Percentiles rank a stretch among this genome's conserved stretches.
Evolutionary conservation across 202 grass and related monocot genomes (phyloP).

Genomic region (Cymbopogon flexuosus): DNA sequence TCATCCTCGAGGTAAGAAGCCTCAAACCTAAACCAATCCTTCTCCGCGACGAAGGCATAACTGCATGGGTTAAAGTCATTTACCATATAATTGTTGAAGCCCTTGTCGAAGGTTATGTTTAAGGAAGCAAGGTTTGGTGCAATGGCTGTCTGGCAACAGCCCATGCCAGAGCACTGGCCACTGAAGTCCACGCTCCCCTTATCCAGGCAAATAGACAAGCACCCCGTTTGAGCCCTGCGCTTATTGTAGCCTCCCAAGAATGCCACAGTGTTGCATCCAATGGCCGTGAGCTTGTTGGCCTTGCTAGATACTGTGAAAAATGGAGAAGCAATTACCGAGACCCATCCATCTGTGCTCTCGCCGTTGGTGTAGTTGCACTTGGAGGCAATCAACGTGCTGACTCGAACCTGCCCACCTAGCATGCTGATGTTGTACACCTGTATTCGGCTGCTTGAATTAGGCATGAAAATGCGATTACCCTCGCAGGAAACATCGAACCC

Average conservation of each 20-base stretch:
- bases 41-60: conserved; percentile 33
- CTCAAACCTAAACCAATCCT: conserved; percentile 32
- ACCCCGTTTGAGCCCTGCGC: not conserved
- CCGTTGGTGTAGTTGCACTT: not conserved
- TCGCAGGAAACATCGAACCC: conserved; percentile 44
- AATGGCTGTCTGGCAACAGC: conserved; percentile 47
- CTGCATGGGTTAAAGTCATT: conserved; percentile 36
- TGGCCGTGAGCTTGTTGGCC: conserved; percentile 31
- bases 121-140: not conserved
- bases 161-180: conserved; percentile 38
- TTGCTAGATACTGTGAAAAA: conserved; percentile 16
- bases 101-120: not conserved
- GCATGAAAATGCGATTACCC: not conserved
- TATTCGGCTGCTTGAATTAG: conserved; percentile 5
- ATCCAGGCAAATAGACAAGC: not conserved
- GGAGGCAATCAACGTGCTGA: conserved; percentile 27
- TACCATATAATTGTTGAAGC: conserved; percentile 25
- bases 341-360: not conserved
- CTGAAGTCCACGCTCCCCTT: not conserved
- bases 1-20: not conserved
- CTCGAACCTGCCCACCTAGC: not conserved
- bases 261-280: conserved; percentile 38
- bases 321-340: not conserved
- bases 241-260: not conserved
- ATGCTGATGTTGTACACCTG: conserved; percentile 27